Base-by-base conservation (phyloP, 345 rosid genomes). In the Durio zibethinus region DNA sequence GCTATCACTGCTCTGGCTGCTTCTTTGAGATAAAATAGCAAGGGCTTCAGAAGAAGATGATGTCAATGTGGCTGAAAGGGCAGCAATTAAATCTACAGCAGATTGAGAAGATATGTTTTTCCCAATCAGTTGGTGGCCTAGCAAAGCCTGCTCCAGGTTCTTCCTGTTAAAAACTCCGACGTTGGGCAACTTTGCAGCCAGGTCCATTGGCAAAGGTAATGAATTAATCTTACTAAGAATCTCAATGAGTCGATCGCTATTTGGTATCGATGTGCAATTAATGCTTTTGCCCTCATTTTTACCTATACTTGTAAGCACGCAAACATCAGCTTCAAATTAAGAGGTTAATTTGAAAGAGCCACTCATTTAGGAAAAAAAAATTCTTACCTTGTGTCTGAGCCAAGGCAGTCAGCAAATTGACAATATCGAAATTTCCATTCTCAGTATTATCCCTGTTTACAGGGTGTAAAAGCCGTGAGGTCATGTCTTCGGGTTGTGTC, bases 161-260 rank as follows among this genome's bases (percentile, higher is more conserved):
- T 83, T 89, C 81, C 79, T 84, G 79, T 83, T 86, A 77, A 87
- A 81, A 81, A 79, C 80, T 72, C 85, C 90, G 69, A 88, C 77
- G 64, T 75, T 74, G 20, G 88, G 83, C 80, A 94, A 81, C 86
- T 89, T 90, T 23, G 91, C 86, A 74, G 89, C 90, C 52, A 90
- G 91, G 77, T 91, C 96, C 79, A 82, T 76, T 0, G 98, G 94
- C 82, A 91, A 83, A 71, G 91, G 93, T 76, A 94, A 84, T 29
- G 97, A 86, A 77, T 94, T 94, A 59, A 94, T 91, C 88, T 90
- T 94, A 85, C 83, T 82, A 74, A 94, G 93, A 78, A 94, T 88
- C 82, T 89, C 90, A 78, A 90, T 69, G 74, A 94, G 90, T 77
- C 90, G 93, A 31, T 91, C 98, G 82, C 80, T 92, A 69, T 87